Conservation (phyloP, 352 stramenopile species). For the Globisporangium spiculum region DNA sequence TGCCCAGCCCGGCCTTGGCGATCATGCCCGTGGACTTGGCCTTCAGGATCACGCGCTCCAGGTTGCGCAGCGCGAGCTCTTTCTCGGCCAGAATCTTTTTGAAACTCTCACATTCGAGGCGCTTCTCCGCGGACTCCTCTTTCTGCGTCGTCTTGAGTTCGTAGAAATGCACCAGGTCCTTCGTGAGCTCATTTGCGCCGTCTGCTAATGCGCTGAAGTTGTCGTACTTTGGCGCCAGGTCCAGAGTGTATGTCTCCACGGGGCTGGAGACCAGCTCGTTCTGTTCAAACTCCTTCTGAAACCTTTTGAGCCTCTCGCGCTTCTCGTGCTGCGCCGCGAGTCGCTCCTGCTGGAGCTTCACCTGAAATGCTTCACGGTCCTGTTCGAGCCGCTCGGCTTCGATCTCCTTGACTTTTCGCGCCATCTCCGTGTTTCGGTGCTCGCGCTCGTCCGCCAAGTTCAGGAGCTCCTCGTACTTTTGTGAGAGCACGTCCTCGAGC, state of each 20-base stretch:
- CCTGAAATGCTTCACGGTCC: constrained; percentile 35
- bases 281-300: constrained; percentile 63
- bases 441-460: constrained; percentile 27
- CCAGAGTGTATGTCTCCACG: constrained; percentile 54
- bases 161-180: constrained; percentile 59
- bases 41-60: constrained; percentile 62
- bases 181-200: constrained; percentile 36
- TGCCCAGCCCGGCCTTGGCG: constrained; percentile 64
- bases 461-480: constrained; percentile 41
- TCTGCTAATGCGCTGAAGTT: constrained; percentile 34
- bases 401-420: constrained; percentile 43
- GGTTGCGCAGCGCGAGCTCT: constrained; percentile 47
- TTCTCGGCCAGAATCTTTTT: constrained; percentile 27
- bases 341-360: constrained; percentile 46
- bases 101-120: constrained; percentile 28
- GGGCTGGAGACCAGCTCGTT: constrained; percentile 59
- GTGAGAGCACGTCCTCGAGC: constrained; percentile 50
- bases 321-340: constrained; percentile 44
- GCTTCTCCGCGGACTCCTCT: constrained; percentile 35
- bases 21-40: constrained; percentile 68
- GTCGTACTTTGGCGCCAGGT: constrained; percentile 33
- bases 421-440: constrained; percentile 36
- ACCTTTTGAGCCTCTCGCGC: constrained; percentile 51
- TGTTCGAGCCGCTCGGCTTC: constrained; percentile 48
- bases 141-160: constrained; percentile 53